Evolutionary conservation across 192 early-diverging fungal genomes (phyloP).

Genomic region (Lobosporangium transversale): DNA sequence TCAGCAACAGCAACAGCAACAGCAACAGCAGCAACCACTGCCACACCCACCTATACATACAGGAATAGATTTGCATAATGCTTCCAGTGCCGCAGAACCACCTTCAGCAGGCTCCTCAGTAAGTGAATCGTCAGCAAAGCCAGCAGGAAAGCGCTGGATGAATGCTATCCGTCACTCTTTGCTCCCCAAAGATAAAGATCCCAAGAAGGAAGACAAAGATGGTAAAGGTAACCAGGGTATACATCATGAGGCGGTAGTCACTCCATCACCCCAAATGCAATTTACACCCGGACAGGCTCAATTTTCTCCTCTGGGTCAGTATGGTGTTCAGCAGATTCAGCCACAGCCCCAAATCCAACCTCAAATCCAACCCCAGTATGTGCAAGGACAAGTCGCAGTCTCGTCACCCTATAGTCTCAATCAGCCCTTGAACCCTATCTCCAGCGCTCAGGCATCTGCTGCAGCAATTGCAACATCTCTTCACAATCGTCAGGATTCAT

Average conservation of each 20-base stretch:
- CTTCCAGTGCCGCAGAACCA: conserved; percentile 5
- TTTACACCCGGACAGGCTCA: conserved; percentile 12
- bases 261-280: conserved; percentile 2
- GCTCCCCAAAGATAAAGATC: conserved; percentile 19
- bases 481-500: conserved; percentile 9
- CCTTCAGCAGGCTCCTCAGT: conserved; percentile 14
- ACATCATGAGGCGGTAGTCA: background rate
- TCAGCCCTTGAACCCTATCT: background rate
- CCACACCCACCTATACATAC: conserved; percentile 19
- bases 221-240: conserved; percentile 4
- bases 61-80: conserved; percentile 9
- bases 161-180: conserved; percentile 24
- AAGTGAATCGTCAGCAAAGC: conserved; percentile 25
- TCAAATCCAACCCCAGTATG: conserved; percentile 14
- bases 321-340: background rate
- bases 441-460: background rate
- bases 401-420: background rate
- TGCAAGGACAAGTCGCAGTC: conserved; percentile 12
- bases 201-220: conserved; percentile 34
- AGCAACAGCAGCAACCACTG: conserved; percentile 27
- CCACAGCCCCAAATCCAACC: background rate
- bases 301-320: conserved; percentile 16
- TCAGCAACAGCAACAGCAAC: background rate
- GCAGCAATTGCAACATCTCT: background rate
- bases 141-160: conserved; percentile 29